A percentile compares a stretch with the other conserved stretches of the same genome.
Conservation (phyloP, 108 stramenopile species). For the Asterionellopsis glacialis region DNA sequence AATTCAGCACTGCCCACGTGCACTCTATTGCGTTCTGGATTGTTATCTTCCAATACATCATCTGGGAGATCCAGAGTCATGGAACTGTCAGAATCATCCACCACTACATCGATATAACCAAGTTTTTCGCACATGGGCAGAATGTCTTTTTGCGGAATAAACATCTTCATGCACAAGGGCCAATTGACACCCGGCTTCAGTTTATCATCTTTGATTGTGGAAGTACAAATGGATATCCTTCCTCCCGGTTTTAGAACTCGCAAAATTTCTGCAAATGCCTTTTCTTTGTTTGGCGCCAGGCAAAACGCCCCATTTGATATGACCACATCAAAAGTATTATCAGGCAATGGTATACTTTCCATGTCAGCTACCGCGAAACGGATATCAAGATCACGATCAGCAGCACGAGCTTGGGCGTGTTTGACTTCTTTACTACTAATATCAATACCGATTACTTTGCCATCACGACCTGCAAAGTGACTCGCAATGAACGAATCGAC, state of each 20-base stretch:
- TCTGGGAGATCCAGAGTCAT: constrained; percentile 60
- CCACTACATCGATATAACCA: constrained; percentile 51
- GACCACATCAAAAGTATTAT: constrained; percentile 71
- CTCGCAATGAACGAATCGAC: constrained; percentile 67
- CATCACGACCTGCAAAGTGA: constrained; percentile 23
- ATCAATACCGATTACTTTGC: constrained; percentile 65
- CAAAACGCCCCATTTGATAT: constrained; percentile 92
- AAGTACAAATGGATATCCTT: constrained; percentile 69
- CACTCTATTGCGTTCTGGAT: constrained; percentile 46
- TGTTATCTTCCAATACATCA: constrained; percentile 19
- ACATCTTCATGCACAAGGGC: constrained; percentile 78
- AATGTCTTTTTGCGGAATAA: constrained; percentile 47
- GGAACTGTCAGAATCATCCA: constrained; percentile 51
- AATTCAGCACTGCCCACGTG: constrained; percentile 50
- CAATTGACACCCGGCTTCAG: constrained; percentile 57
- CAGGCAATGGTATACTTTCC: constrained; percentile 74
- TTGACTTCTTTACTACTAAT: constrained; percentile 53
- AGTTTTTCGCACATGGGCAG: constrained; percentile 57
- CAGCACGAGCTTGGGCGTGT: constrained; percentile 44
- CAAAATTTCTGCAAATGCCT: constrained; percentile 69
- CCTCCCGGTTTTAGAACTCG: constrained; percentile 84
- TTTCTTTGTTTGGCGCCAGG: constrained; percentile 76
- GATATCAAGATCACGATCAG: constrained; percentile 25
- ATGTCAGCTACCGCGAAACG: constrained; percentile 84
- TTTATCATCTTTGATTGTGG: constrained; percentile 40